Evolutionary conservation across 495 filamentous ascomycete genomes (phyloP).

Genomic region (Neurospora africana): DNA sequence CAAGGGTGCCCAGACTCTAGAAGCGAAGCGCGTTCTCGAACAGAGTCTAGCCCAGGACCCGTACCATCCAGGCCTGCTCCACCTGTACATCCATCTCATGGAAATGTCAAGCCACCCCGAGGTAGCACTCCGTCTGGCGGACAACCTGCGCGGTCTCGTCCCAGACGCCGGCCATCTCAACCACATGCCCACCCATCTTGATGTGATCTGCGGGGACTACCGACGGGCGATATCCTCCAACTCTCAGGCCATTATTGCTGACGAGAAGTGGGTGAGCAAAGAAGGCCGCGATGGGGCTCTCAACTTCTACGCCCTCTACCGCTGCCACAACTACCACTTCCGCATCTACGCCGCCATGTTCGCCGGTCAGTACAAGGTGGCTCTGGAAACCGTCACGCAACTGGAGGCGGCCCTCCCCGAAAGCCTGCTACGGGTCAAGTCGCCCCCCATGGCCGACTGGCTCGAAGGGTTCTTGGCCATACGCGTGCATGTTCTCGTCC

Average conservation of each 20-base stretch:
- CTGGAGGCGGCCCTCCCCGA: constrained; percentile 49
- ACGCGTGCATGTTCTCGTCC: constrained; percentile 52
- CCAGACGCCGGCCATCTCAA: constrained; percentile 61
- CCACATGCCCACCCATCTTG: constrained; percentile 63
- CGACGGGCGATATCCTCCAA: constrained; percentile 50
- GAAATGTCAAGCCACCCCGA: constrained; percentile 61
- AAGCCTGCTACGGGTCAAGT: constrained; percentile 46
- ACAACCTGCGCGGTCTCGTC: constrained; percentile 49
- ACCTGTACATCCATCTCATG: constrained; percentile 65
- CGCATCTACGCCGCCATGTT: constrained; percentile 65
- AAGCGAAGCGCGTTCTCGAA: constrained; percentile 47
- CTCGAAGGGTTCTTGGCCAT: constrained; percentile 54
- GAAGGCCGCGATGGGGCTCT: constrained; percentile 30
- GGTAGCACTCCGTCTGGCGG: constrained; percentile 42
- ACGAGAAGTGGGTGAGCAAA: constrained; percentile 44
- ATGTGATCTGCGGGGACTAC: constrained; percentile 59
- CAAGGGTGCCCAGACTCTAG: constrained; percentile 42
- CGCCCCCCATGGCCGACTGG: constrained; percentile 65
- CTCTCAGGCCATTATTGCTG: constrained; percentile 49
- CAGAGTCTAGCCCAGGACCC: constrained; percentile 33
- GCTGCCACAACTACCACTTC: constrained; percentile 57
- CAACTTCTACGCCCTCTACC: constrained; percentile 61
- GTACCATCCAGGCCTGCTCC: constrained; percentile 54
- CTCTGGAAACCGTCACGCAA: constrained; percentile 41
- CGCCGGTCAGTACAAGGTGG: constrained; percentile 44